A percentile compares a stretch with the other conserved stretches of the same genome.
phyloP scores from a whole-genome alignment of 2,329 filamentous ascomycete species.

The Zopfia rhizophila region DNA sequence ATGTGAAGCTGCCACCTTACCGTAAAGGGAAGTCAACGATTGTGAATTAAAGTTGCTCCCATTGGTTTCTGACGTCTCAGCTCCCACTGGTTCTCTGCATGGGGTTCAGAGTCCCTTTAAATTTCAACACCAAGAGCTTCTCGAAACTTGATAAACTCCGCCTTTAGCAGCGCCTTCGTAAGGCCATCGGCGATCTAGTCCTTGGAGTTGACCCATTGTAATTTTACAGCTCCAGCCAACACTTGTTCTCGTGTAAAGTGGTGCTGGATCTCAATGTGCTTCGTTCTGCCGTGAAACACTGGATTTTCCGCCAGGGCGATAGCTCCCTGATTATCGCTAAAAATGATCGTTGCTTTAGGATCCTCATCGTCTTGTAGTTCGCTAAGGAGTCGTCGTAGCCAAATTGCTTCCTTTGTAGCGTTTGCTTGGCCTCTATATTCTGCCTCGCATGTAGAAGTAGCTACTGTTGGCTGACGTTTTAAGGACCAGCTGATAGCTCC shows the following conservation, averaged over 20 bases:
- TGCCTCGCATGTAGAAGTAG: conserved; percentile 31
- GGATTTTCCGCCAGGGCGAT: conserved; percentile 24
- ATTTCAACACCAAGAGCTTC: no score
- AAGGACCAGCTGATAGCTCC: conserved; percentile 29
- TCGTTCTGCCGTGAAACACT: conserved; percentile 20
- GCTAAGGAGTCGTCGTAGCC: conserved; percentile 20
- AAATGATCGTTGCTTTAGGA: conserved; percentile 22
- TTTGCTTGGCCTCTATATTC: conserved; percentile 30
- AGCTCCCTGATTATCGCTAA: conserved; percentile 24
- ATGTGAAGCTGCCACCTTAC: no score
- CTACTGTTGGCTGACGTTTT: conserved; percentile 26
- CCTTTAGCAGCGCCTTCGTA: conserved; percentile 23
- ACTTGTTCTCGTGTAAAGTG: conserved; percentile 15
- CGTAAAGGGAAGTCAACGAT: no score
- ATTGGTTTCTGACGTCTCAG: no score
- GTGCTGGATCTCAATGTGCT: conserved; percentile 22
- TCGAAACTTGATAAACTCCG: no score
- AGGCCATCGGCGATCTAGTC: conserved; percentile 22
- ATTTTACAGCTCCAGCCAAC: conserved; percentile 6
- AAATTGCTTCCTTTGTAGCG: conserved; percentile 32
- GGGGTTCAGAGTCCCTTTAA: no score
- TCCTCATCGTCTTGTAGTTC: conserved; percentile 13
- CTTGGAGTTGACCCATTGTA: conserved; percentile 11
- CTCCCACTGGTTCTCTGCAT: no score
- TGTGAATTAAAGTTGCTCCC: no score